These are phyloP conservation scores for Mycena venus DNA, from an alignment of 768 basidiomycete genomes.

Conservation along the genomic window DNA sequence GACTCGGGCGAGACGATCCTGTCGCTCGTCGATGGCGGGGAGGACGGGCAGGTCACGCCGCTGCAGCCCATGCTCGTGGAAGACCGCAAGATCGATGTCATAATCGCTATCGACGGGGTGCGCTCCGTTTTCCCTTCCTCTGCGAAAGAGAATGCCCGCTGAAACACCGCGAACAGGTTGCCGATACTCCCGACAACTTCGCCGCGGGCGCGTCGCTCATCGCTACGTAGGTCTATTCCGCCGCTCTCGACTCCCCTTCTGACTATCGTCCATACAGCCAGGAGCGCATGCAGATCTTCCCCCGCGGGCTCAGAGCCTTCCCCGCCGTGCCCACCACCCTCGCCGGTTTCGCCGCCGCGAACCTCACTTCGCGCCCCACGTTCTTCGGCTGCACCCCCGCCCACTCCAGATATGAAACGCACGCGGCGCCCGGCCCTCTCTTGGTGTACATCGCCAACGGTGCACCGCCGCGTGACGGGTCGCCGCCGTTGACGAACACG, in stretches of 20 bases:
- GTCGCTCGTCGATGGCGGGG: constrained; percentile 55
- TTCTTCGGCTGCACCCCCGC: constrained; percentile 60
- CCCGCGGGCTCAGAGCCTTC: constrained; percentile 44
- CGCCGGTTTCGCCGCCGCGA: constrained; percentile 48
- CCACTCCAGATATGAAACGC: not conserved
- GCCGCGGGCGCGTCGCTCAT: constrained; percentile 32
- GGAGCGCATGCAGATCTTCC: constrained; percentile 35
- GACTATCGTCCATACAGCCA: not conserved
- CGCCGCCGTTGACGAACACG: constrained; percentile 57
- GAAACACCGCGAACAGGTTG: not conserved
- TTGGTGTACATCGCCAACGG: constrained; percentile 74
- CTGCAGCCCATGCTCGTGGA: constrained; percentile 64
- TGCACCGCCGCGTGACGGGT: constrained; percentile 54
- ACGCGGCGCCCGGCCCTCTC: constrained; percentile 50
- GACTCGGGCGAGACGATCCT: constrained; percentile 47
- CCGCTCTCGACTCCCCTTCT: not conserved
- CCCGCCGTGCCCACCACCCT: constrained; percentile 44
- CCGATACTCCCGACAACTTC: constrained; percentile 8
- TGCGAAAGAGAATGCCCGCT: not conserved
- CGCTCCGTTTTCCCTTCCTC: constrained; percentile 33
- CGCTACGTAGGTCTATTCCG: constrained; percentile 21
- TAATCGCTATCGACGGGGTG: constrained; percentile 64
- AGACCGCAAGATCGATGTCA: constrained; percentile 60
- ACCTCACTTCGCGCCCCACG: constrained; percentile 53
- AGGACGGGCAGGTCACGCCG: constrained; percentile 59